Base-by-base conservation (phyloP, 176 grass and related monocot genomes). In the Aegilops tauschii region DNA sequence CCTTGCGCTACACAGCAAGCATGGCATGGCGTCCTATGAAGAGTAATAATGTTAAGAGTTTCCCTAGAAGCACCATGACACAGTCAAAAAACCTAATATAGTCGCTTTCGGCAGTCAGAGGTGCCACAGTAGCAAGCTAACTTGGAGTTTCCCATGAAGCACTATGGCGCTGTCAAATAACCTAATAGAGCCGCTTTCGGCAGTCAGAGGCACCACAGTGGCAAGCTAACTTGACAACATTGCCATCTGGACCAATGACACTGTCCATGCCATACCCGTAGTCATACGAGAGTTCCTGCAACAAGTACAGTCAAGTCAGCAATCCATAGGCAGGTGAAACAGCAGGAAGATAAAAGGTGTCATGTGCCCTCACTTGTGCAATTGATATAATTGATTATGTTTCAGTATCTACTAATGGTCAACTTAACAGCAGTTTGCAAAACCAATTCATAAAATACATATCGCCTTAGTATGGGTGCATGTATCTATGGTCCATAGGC, bases 261-360 rank as follows among this genome's bases (percentile, higher is more conserved):
- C 89, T 95, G 82, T 95, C 89, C 77, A 95, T 82, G 16, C 28
- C 71, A 84, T 95, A 93, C 35, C 93, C 93, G 4, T 95, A 92
- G 31, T 77, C 73, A 77, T 77, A 77, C 1, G 47, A 18, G 47
- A 77, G 73, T 32, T 77, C 73, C 44, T 77, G 73, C 73, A 56
- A 20, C 47, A 77, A 52, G 28, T 21, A 21, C 8, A 54, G 8
- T 56, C 45, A 77, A 77, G 9, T 77, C 28, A 77, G 47, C 28
- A 77, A 77, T 20, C 73, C 45, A 56, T 77, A 77, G 73, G 45
- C 73, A 77, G 73, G 29, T 77, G 47, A 77, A 77, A 21, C 28
- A 77, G 8, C 28, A 77, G 8, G 45, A 76, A 47, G 17, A 18
- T 28, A 76, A 52, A 30, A 52, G 14, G 73, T 75, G 13, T 4